These are phyloP conservation scores for Rosa multiflora DNA, from an alignment of 306 rosid species.

Conservation along the genomic window DNA sequence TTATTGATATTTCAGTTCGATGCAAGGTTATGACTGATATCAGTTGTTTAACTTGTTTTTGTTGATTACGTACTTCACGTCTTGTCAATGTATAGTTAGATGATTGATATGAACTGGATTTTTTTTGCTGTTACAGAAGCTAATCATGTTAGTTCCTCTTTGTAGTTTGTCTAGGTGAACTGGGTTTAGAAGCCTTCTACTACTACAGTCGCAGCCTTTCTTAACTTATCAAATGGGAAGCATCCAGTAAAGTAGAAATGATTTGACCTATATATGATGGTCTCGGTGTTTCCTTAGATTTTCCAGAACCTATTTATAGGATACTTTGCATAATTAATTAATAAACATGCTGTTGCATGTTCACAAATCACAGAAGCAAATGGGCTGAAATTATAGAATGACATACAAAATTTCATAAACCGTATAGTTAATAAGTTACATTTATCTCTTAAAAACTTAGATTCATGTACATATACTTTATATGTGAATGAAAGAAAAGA, in stretches of 20 bases:
- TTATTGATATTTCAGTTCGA: too few relatives aligned
- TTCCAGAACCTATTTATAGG: background rate
- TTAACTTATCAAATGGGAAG: slow-evolving; percentile 35
- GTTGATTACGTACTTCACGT: too few relatives aligned
- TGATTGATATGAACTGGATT: background rate
- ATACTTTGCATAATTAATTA: background rate
- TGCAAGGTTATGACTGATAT: too few relatives aligned
- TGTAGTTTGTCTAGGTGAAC: background rate
- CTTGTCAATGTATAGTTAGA: too few relatives aligned
- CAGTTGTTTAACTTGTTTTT: too few relatives aligned
- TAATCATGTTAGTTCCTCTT: slow-evolving; percentile 16
- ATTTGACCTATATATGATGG: background rate
- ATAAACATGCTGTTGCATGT: background rate
- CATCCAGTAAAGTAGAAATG: slow-evolving; percentile 21
- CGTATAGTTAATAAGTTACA: background rate
- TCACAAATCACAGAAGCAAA: background rate
- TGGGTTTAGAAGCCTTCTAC: slow-evolving; percentile 28
- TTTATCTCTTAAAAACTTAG: background rate
- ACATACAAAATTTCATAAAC: background rate
- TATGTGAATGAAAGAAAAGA: background rate
- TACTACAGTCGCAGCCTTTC: slow-evolving; percentile 3
- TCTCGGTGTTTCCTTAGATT: background rate
- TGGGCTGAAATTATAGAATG: background rate
- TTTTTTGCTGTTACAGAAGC: background rate
- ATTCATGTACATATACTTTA: background rate